A percentile compares a stretch with the other conserved stretches of the same genome.
Conservation (phyloP, 257 asterid genomes). For the Striga asiatica region DNA sequence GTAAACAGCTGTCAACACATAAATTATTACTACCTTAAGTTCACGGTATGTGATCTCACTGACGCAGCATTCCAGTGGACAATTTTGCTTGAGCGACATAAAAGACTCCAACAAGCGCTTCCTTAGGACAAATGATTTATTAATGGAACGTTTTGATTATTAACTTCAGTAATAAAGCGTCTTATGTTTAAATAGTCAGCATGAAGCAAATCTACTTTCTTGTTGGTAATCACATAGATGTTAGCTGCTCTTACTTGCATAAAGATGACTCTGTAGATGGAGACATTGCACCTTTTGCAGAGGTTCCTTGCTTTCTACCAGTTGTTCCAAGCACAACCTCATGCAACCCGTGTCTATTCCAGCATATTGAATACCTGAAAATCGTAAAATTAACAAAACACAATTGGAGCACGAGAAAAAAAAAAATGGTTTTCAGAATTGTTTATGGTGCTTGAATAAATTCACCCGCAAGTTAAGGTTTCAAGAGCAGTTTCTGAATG, state of each 20-base stretch:
- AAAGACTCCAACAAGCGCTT: slow-evolving; percentile 52
- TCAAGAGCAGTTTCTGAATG: slow-evolving; percentile 76
- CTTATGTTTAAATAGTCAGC: too few relatives aligned
- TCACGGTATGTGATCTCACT: slow-evolving; percentile 42
- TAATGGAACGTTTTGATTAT: not conserved
- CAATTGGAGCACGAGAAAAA: not conserved
- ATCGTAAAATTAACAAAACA: too few relatives aligned
- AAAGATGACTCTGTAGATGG: slow-evolving; percentile 76
- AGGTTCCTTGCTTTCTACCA: slow-evolving; percentile 97
- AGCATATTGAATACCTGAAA: slow-evolving; percentile 81
- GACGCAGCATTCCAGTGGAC: slow-evolving; percentile 15
- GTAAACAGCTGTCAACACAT: not conserved
- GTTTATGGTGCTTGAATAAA: not conserved
- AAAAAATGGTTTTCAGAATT: not conserved
- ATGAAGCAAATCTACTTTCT: not conserved
- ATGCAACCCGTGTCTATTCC: slow-evolving; percentile 68
- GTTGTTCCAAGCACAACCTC: slow-evolving; percentile 93
- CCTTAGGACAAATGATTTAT: slow-evolving; percentile 29
- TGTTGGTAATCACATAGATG: slow-evolving; percentile 1
- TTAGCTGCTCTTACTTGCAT: slow-evolving; percentile 60
- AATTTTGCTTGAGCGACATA: slow-evolving; percentile 29
- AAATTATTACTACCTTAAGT: slow-evolving; percentile 55
- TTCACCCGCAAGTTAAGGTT: slow-evolving; percentile 89
- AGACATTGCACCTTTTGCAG: slow-evolving; percentile 73
- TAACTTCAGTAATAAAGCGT: not conserved